Conservation (phyloP, 768 basidiomycete genomes). For the Terana coerulea region DNA sequence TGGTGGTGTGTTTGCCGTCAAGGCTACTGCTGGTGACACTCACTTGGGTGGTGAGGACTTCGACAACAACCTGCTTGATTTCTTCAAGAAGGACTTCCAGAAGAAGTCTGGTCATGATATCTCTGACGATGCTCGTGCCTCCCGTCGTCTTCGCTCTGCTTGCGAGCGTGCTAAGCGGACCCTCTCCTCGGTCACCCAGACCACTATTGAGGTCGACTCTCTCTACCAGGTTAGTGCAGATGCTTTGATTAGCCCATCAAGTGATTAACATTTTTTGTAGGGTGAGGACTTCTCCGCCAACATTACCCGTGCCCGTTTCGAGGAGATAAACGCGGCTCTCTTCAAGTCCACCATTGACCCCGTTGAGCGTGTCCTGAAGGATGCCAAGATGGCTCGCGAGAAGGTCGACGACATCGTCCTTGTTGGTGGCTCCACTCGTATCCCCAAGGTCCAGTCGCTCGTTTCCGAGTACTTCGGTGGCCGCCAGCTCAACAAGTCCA, state of each 20-base stretch:
- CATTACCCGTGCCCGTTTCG: conserved; percentile 99
- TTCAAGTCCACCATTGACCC: conserved; percentile 99
- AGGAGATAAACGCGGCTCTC: conserved; percentile 93
- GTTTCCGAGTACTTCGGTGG: conserved; percentile 99
- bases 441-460: conserved; percentile 97
- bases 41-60: conserved; percentile 99
- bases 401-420: conserved; percentile 99
- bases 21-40: conserved; percentile 99
- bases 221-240: conserved; percentile 72
- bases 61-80: conserved; percentile 95
- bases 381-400: conserved; percentile 95
- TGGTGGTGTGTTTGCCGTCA: conserved; percentile 98
- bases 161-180: conserved; percentile 99
- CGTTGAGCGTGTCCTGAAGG: conserved; percentile 98
- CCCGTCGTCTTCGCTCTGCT: conserved; percentile 92
- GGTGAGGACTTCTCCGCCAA: conserved; percentile 98
- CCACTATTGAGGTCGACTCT: conserved; percentile 99
- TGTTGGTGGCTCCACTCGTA: conserved; percentile 99
- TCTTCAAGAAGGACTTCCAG: conserved; percentile 99
- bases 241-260: background rate
- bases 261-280: conserved; percentile 33
- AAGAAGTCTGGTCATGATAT: conserved; percentile 96
- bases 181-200: conserved; percentile 96
- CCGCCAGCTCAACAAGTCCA: conserved; percentile 98
- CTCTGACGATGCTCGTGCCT: conserved; percentile 93